These are phyloP conservation scores for Penicillium steckii DNA, from an alignment of 495 filamentous ascomycete species.

Conservation along the genomic window DNA sequence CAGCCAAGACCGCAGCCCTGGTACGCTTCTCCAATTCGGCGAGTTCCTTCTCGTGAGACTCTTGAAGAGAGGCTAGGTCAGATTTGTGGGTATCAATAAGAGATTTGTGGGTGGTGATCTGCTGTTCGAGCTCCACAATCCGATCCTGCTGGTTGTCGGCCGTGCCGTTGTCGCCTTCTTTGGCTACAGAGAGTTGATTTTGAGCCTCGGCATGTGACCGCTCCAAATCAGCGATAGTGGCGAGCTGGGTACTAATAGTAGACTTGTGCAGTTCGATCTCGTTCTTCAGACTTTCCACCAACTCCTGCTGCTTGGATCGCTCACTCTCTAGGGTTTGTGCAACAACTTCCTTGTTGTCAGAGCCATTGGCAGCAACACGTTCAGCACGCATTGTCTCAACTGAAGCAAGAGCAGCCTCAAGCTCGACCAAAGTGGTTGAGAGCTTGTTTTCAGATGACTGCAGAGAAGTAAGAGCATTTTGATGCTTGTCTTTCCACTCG, in stretches of 20 bases:
- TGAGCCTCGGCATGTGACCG: constrained; percentile 58
- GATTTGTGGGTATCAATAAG: constrained; percentile 53
- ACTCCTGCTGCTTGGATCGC: constrained; percentile 58
- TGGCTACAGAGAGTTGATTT: constrained; percentile 50
- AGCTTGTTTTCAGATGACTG: constrained; percentile 72
- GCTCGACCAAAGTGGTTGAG: constrained; percentile 64
- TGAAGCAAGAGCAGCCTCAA: constrained; percentile 56
- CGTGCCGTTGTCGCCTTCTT: constrained; percentile 33
- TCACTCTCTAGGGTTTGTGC: constrained; percentile 51
- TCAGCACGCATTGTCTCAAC: constrained; percentile 50
- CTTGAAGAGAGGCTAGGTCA: constrained; percentile 51
- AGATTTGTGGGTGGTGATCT: constrained; percentile 55
- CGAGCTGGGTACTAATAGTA: constrained; percentile 60
- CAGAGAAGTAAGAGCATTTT: constrained; percentile 66
- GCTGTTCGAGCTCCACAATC: constrained; percentile 54
- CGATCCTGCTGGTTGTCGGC: constrained; percentile 51
- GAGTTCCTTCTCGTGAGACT: constrained; percentile 53
- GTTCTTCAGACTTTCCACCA: constrained; percentile 64
- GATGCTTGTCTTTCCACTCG: constrained; percentile 74
- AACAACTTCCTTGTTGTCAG: constrained; percentile 45
- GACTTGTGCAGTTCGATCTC: constrained; percentile 79
- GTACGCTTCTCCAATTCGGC: constrained; percentile 44
- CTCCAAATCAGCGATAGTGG: constrained; percentile 66
- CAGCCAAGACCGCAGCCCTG: constrained; percentile 39
- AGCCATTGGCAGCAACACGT: constrained; percentile 25